Base-by-base conservation (phyloP, 805 yeast species). In the Saturnispora hagleri region DNA sequence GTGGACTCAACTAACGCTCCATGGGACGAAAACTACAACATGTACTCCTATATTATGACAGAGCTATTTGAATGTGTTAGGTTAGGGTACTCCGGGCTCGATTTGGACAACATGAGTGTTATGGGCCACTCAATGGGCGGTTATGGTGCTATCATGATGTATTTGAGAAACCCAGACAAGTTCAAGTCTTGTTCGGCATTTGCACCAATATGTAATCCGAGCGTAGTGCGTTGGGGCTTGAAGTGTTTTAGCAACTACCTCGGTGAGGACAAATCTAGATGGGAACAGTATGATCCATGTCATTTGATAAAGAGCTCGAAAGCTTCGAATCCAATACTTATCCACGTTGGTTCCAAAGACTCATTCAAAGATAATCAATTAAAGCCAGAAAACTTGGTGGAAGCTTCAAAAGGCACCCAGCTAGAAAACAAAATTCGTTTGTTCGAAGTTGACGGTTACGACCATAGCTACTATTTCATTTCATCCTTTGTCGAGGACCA, bases 91-190 rank as follows among this genome's bases (percentile, higher is more conserved):
- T 54, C 70, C 2, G 66, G 69, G 41, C 70, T 91, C 54, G 89
- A 91, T 67, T 8, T 47, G 9, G 65, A 69, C 40, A 82, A 77
- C 41, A 75, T 82, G 48, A 78, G 91, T 20, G 80, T 91, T 57
- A 81, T 93, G n/a, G 99, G 99, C 43, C 98, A 93, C 67, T 93
- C 99, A 1, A 93, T 93, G 98, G 99, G 99, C 48, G 99, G 99
- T 1, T 88, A 79, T 65, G 99, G 98, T 52, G 95, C 99, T 0
- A 69, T 91, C 54, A 71, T 84, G 54, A 76, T 79, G 15, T 77
- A 74, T 58, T 69, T 91, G 54, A 78, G 75, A 56, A 80, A 85
- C 65, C 87, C 90, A 1, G 84, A 81, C 1, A 73, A 72, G 60
- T 91, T 85, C 73, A 79, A 79, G 64, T 81, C 93, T 1, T 90